Evolutionary conservation across 192 early-diverging fungal genomes (phyloP).

Genomic region (Backusella macrospora): DNA sequence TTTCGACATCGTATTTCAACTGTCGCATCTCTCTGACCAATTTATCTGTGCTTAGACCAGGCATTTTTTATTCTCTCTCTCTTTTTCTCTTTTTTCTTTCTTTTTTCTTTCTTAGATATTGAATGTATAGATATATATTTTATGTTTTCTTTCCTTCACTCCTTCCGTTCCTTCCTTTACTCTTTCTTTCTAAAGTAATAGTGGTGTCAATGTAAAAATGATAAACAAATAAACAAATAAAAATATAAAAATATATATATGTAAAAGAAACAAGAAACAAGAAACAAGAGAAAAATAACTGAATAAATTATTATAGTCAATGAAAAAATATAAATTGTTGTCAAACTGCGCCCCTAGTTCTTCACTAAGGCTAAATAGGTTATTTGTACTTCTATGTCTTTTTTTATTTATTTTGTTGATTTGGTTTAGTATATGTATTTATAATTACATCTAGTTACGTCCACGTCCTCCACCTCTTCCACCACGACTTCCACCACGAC

Average conservation of each 20-base stretch:
- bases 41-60: not conserved
- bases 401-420: not conserved
- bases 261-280: not conserved
- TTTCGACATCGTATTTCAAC: not conserved
- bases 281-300: not conserved
- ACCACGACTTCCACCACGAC: not conserved
- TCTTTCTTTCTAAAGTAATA: no score
- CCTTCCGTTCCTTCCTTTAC: no score
- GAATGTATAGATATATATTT: not conserved
- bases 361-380: not conserved
- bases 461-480: not conserved
- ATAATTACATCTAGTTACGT: not conserved
- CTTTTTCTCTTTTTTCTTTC: not conserved
- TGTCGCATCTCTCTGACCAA: conserved; percentile 10
- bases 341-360: not conserved
- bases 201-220: not conserved
- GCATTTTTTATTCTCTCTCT: not conserved
- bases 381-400: not conserved
- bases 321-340: not conserved
- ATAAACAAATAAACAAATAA: not conserved
- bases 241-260: no score
- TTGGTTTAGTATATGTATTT: not conserved
- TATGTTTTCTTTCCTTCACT: no score
- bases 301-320: not conserved
- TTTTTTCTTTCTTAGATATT: not conserved